Evolutionary conservation across 345 rosid genomes (phyloP).

Genomic region (Triadica sebifera): DNA sequence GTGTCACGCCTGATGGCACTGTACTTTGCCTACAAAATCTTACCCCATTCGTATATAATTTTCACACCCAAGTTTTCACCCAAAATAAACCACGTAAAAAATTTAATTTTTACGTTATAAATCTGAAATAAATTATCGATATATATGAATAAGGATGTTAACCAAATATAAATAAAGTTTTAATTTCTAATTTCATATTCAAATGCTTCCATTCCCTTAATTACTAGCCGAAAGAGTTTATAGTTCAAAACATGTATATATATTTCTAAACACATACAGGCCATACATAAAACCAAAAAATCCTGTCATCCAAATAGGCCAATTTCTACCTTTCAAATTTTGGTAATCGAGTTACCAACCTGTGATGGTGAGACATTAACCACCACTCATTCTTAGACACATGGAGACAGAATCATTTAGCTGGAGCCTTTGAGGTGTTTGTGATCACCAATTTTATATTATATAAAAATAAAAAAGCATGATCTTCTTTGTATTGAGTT

Average conservation of each 20-base stretch:
- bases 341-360: background rate
- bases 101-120: too few species aligned
- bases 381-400: slow-evolving; percentile 31
- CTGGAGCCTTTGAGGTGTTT: background rate
- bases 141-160: too few species aligned
- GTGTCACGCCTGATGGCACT: slow-evolving; percentile 9
- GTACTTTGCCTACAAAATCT: background rate
- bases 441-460: too few species aligned
- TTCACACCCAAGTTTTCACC: background rate
- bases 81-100: too few species aligned
- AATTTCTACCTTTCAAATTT: background rate
- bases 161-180: too few species aligned
- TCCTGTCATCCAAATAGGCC: slow-evolving; percentile 20
- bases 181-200: background rate
- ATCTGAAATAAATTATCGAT: too few species aligned
- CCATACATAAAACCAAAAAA: slow-evolving; percentile 36
- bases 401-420: background rate
- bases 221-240: background rate
- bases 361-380: slow-evolving; percentile 26
- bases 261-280: slow-evolving; percentile 22
- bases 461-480: too few species aligned
- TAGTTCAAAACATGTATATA: background rate
- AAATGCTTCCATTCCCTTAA: background rate
- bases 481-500: background rate
- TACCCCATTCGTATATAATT: background rate